Evolutionary conservation across 2,329 filamentous ascomycete species (phyloP).

Genomic region (Ceratocystis papillata): DNA sequence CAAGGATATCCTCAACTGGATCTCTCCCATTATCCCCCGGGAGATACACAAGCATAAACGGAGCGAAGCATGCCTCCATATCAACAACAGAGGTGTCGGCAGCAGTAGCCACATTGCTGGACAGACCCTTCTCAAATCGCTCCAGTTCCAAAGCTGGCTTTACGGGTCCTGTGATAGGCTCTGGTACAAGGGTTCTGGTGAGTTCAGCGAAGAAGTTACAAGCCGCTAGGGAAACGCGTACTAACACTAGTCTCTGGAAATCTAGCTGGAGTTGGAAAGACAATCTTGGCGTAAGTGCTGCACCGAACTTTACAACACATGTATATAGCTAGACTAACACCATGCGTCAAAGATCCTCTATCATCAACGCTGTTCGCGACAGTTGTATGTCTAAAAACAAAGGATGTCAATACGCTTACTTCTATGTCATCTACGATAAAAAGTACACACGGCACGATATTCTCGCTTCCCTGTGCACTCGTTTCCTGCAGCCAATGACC

Average conservation of each 20-base stretch:
- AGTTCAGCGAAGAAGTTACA: background rate
- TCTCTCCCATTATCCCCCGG: no score
- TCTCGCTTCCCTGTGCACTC: background rate
- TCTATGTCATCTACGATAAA: background rate
- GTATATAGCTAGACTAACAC: background rate
- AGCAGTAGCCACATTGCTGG: background rate
- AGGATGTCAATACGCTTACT: background rate
- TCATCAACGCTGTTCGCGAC: background rate
- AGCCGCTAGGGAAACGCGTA: background rate
- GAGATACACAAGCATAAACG: no score
- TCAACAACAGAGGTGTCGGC: background rate
- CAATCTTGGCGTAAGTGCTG: background rate
- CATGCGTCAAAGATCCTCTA: background rate
- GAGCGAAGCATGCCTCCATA: no score
- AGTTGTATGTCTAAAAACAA: background rate
- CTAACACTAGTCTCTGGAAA: background rate
- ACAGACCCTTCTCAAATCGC: background rate
- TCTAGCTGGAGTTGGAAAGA: background rate
- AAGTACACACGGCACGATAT: background rate
- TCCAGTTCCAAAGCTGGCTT: background rate
- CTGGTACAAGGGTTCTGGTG: background rate
- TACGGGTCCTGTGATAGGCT: background rate
- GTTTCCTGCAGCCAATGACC: background rate
- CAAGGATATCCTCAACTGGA: no score
- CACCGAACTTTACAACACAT: background rate